Evolutionary conservation across 305 asterid species (phyloP).

Genomic region (Fraxinus albicans): DNA sequence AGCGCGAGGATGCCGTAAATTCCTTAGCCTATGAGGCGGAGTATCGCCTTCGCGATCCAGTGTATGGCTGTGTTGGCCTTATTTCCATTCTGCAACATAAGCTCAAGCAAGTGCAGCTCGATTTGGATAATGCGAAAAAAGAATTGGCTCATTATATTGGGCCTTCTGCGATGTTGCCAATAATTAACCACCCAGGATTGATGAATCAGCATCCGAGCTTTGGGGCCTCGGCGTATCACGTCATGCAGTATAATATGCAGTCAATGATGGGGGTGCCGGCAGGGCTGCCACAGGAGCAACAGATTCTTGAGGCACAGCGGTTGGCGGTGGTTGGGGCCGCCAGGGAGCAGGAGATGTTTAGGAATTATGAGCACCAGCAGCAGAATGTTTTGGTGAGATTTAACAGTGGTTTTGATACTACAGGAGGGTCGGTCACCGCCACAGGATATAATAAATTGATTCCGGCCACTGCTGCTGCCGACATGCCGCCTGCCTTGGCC

Average conservation of each 20-base stretch:
- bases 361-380: slow-evolving; percentile 53
- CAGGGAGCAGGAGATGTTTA: slow-evolving; percentile 63
- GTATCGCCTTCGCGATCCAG: slow-evolving; percentile 69
- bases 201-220: slow-evolving; percentile 36
- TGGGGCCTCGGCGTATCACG: slow-evolving; percentile 33
- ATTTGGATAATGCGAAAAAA: slow-evolving; percentile 55
- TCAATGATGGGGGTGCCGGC: slow-evolving; percentile 49
- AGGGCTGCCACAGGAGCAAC: slow-evolving; percentile 50
- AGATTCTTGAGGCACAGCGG: slow-evolving; percentile 58
- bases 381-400: slow-evolving; percentile 44
- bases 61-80: slow-evolving; percentile 90
- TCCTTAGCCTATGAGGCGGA: slow-evolving; percentile 85
- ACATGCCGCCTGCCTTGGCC: slow-evolving; percentile 47
- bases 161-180: slow-evolving; percentile 54
- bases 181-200: slow-evolving; percentile 37
- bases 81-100: slow-evolving; percentile 68
- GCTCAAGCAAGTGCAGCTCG: slow-evolving; percentile 58
- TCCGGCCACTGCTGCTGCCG: slow-evolving; percentile 16
- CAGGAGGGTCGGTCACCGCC: slow-evolving; percentile 34
- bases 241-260: slow-evolving; percentile 54
- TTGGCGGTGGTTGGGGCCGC: slow-evolving; percentile 40
- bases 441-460: slow-evolving; percentile 50
- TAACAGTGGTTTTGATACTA: slow-evolving; percentile 46
- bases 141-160: slow-evolving; percentile 68
- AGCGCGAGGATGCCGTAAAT: slow-evolving; percentile 81